Evolutionary conservation across 2,329 filamentous ascomycete species (phyloP), one percentile per base, ranked within the genome.

Genomic region (Beauveria scarabaeidicola): DNA sequence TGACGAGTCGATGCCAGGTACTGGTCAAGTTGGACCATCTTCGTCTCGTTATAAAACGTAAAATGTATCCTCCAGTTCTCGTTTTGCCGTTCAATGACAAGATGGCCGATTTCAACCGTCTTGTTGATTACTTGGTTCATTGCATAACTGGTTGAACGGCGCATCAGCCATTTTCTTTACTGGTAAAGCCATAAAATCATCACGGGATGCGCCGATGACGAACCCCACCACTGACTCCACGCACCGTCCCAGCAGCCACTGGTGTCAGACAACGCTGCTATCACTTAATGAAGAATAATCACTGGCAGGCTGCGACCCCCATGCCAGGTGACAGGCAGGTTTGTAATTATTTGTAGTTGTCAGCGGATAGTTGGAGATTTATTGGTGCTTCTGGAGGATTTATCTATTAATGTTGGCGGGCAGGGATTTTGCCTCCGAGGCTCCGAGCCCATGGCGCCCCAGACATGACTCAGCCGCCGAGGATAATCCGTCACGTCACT

Each of bases 401-500:
- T 36, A 15, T 15, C 2, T 36, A 15, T 15, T 15, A 6, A 36
- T 15, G 5, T 36, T 15, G 19, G 51, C 36, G 23, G 51, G 25
- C 23, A 23, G 44, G 4, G 25, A 17, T 8, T 21, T 41, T 19
- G 17, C 29, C 27, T 57, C 19, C 46, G 32, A 36, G 32, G 32
- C 32, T 36, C 32, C 32, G 32, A 36, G 32, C 32, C 6, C 11
- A 36, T 36, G 32, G 32, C 32, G 11, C 32, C 32, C 19, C 32
- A 29, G n/a, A 21, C 52, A 60, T 60, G 59, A 60, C 44, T 60
- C 59, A 60, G 59, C 59, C 52, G 25, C 59, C 59, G 52, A 60
- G 52, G 59, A 60, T 60, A 46, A 47, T 47, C 59, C 52, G 52
- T 25, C 27, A 60, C 47, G 21, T 60, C 59, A 60, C 52, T 56